Conservation (phyloP, 1,139 yeast genomes). For the Blastobotrys apis region DNA sequence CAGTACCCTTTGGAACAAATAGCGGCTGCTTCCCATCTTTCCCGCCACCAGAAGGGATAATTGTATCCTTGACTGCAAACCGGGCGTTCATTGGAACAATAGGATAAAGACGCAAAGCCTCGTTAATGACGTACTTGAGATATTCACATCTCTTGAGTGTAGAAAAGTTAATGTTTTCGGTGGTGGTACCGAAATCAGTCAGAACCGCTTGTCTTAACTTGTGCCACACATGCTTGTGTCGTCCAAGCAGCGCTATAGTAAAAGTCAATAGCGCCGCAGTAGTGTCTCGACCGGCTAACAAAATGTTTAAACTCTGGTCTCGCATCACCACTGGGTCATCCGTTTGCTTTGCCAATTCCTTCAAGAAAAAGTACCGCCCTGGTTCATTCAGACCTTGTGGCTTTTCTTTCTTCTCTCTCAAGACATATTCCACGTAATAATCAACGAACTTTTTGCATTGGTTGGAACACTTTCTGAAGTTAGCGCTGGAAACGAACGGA, state of each 20-base stretch:
- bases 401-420: constrained; percentile 22
- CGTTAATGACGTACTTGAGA: constrained; percentile 48
- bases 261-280: constrained; percentile 49
- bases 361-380: constrained; percentile 26
- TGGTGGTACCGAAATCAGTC: constrained; percentile 28
- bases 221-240: constrained; percentile 40
- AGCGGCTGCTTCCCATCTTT: constrained; percentile 42
- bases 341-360: constrained; percentile 48
- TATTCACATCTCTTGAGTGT: constrained; percentile 49
- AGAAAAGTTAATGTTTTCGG: constrained; percentile 41
- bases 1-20: constrained; percentile 46
- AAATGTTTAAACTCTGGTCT: constrained; percentile 48
- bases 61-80: constrained; percentile 39
- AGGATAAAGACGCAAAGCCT: constrained; percentile 51
- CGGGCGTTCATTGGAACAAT: constrained; percentile 54
- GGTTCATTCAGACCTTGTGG: constrained; percentile 10
- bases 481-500: constrained; percentile 34
- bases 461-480: constrained; percentile 32
- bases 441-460: constrained; percentile 32
- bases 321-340: constrained; percentile 45
- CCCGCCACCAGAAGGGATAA: constrained; percentile 38
- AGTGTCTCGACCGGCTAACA: constrained; percentile 52
- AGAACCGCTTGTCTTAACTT: constrained; percentile 28
- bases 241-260: constrained; percentile 44
- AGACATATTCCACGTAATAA: constrained; percentile 30